Evolutionary conservation across 345 rosid species (phyloP).

Genomic region (Raphanus raphanistrum): DNA sequence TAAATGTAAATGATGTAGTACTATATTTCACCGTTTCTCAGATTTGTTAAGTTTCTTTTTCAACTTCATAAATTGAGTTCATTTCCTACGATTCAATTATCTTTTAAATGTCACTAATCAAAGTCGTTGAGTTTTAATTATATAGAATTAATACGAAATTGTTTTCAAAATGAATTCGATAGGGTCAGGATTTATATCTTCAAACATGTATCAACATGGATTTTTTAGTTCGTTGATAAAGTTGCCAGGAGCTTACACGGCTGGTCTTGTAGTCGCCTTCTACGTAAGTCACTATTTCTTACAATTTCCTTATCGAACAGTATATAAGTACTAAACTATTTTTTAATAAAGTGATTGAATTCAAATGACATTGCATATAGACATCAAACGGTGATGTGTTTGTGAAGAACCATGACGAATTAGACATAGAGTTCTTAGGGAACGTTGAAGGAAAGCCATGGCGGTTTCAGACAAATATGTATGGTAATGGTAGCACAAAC

Average conservation of each 20-base stretch:
- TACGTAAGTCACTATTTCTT: slow-evolving; percentile 53
- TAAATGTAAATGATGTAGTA: not conserved
- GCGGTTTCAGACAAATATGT: slow-evolving; percentile 91
- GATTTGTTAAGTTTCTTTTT: not conserved
- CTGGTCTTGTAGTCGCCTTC: slow-evolving; percentile 85
- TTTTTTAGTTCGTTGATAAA: slow-evolving; percentile 88
- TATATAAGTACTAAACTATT: not conserved
- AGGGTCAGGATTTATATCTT: slow-evolving; percentile 91
- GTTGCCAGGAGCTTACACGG: slow-evolving; percentile 75
- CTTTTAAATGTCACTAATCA: not conserved
- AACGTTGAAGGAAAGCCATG: slow-evolving; percentile 77
- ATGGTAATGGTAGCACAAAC: slow-evolving; percentile 82
- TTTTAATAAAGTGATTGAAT: not conserved
- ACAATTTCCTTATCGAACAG: not conserved
- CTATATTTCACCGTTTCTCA: not conserved
- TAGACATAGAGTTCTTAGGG: slow-evolving; percentile 93
- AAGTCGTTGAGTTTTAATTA: not conserved
- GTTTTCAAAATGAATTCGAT: not conserved
- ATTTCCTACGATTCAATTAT: not conserved
- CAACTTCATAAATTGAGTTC: not conserved
- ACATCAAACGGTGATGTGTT: slow-evolving; percentile 82
- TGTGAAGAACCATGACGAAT: slow-evolving; percentile 76
- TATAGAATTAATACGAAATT: not conserved
- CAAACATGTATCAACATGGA: slow-evolving; percentile 77
- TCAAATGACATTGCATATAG: slow-evolving; percentile 38